Evolutionary conservation across 129 eudicot genomes (phyloP).

Genomic region (Chrysanthemum lavandulifolium): DNA sequence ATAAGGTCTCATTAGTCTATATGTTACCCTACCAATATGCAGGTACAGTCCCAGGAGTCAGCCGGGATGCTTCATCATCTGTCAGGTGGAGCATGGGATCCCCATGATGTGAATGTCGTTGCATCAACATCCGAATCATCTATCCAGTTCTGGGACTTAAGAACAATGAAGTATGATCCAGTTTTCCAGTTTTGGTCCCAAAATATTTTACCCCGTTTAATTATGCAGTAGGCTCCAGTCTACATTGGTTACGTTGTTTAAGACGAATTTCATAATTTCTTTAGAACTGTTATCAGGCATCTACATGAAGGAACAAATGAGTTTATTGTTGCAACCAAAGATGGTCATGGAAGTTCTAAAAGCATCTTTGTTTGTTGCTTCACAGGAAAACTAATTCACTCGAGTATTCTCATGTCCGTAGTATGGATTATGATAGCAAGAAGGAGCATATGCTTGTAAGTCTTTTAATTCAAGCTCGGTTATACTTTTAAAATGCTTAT

Average conservation of each 20-base stretch:
- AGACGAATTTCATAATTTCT: background rate
- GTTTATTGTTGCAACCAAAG: background rate
- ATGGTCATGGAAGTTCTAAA: background rate
- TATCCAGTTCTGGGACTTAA: slow-evolving; percentile 85
- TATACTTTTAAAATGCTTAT: slow-evolving; percentile 10
- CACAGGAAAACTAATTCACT: slow-evolving; percentile 84
- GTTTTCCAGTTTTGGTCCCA: too few species aligned
- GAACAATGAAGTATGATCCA: slow-evolving; percentile 99
- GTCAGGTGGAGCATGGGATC: slow-evolving; percentile 99
- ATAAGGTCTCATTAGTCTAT: background rate
- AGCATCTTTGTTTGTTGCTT: slow-evolving; percentile 14
- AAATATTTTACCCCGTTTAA: too few species aligned
- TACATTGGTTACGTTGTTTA: background rate
- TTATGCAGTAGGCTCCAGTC: background rate
- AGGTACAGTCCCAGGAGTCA: slow-evolving; percentile 95
- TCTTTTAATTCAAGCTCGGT: slow-evolving; percentile 25
- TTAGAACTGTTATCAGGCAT: slow-evolving; percentile 4
- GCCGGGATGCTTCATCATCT: slow-evolving; percentile 85
- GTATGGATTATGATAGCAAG: slow-evolving; percentile 77
- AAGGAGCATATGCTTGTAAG: slow-evolving; percentile 89
- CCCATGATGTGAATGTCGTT: slow-evolving; percentile 76
- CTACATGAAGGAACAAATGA: background rate
- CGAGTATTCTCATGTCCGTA: slow-evolving; percentile 76
- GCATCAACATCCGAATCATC: slow-evolving; percentile 86
- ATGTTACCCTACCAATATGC: slow-evolving; percentile 7